phyloP scores from a whole-genome alignment of 2,329 filamentous ascomycete species.

The Alternaria incomplexa region DNA sequence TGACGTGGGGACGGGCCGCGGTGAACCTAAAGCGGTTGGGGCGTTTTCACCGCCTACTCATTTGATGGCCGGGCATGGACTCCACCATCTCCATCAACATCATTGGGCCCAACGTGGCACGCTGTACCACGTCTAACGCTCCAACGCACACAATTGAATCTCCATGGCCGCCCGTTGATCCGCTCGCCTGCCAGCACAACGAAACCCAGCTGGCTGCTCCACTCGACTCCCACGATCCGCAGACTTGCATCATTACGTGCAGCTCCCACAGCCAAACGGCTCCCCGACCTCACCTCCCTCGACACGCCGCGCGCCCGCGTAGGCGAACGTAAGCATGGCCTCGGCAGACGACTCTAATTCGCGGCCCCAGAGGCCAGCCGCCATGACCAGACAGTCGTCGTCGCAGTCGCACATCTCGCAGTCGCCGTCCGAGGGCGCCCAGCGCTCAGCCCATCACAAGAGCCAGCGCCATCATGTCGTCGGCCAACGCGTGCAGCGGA shows the following conservation, averaged over 20 bases:
- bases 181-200: slow-evolving; percentile 20
- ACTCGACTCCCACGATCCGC: slow-evolving; percentile 9
- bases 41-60: slow-evolving; percentile 34
- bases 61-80: slow-evolving; percentile 31
- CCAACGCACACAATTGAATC: slow-evolving; percentile 38
- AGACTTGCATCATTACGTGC: slow-evolving; percentile 15
- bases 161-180: slow-evolving; percentile 30
- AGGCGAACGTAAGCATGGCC: slow-evolving; percentile 43
- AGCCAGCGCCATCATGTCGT: slow-evolving; percentile 50
- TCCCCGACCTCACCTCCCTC: slow-evolving; percentile 13
- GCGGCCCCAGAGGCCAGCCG: slow-evolving; percentile 44
- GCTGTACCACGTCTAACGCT: slow-evolving; percentile 34
- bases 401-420: slow-evolving; percentile 47
- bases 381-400: slow-evolving; percentile 46
- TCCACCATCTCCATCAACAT: slow-evolving; percentile 27
- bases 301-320: slow-evolving; percentile 25
- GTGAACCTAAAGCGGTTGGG: slow-evolving; percentile 36
- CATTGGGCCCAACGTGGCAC: slow-evolving; percentile 45
- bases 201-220: slow-evolving; percentile 15
- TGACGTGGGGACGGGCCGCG: slow-evolving; percentile 31
- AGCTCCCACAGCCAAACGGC: slow-evolving; percentile 16
- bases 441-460: slow-evolving; percentile 39
- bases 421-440: slow-evolving; percentile 44
- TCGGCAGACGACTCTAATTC: slow-evolving; percentile 43
- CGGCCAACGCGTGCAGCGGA: slow-evolving; percentile 49